phyloP scores from a whole-genome alignment of 306 rosid genomes.

The Trifolium fragiferum region DNA sequence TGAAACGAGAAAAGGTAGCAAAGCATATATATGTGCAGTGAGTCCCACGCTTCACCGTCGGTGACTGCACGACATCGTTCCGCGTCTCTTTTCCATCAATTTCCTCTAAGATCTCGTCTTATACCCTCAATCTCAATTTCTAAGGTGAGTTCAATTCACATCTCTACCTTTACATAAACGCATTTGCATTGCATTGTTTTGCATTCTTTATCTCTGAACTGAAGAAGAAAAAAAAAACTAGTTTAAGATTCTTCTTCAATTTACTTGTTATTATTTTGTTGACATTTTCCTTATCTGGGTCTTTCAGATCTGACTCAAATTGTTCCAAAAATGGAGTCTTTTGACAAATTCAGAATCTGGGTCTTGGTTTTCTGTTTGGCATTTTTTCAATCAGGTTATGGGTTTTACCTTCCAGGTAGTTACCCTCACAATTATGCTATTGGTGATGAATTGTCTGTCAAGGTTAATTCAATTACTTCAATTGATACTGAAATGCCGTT shows the following conservation, averaged over 20 bases:
- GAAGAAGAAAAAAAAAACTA: background rate
- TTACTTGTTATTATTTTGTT: background rate
- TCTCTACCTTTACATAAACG: background rate
- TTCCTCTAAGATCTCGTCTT: background rate
- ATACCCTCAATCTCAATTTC: background rate
- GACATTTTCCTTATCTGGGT: conserved; percentile 47
- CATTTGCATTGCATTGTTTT: conserved; percentile 2
- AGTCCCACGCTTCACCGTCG: conserved; percentile 16
- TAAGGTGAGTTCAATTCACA: background rate
- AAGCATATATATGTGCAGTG: background rate
- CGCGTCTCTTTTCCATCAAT: background rate
- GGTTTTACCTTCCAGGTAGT: conserved; percentile 91
- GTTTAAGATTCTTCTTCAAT: conserved; percentile 7
- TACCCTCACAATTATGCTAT: conserved; percentile 75
- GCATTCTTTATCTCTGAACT: conserved; percentile 37
- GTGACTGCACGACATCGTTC: conserved; percentile 1
- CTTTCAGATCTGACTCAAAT: conserved; percentile 72
- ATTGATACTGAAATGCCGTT: conserved; percentile 92
- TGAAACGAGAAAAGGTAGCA: background rate
- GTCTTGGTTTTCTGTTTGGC: conserved; percentile 57
- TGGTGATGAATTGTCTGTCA: conserved; percentile 67
- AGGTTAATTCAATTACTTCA: conserved; percentile 91
- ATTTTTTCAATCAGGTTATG: conserved; percentile 65
- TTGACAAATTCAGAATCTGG: conserved; percentile 55
- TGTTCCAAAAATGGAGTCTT: conserved; percentile 60